These are phyloP conservation scores for Trichaptum fuscoviolaceum DNA, from an alignment of 768 basidiomycete genomes.

Conservation along the genomic window DNA sequence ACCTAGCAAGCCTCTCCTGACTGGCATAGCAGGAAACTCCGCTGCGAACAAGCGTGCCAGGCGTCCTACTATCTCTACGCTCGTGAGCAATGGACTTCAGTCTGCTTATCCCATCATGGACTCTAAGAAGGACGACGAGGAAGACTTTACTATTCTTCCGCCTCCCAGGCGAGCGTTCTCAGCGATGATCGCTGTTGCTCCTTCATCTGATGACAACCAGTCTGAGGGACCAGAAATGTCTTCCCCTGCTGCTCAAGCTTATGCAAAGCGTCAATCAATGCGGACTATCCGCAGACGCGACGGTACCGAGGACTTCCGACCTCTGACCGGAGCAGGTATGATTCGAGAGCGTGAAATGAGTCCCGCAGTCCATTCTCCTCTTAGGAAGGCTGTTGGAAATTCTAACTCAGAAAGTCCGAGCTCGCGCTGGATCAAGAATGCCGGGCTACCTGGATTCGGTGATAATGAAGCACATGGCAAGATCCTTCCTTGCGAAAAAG, in stretches of 20 bases:
- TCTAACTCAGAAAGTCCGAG: constrained; percentile 17
- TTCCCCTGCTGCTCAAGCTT: constrained; percentile 70
- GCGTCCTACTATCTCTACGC: constrained; percentile 62
- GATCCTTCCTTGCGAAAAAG: constrained; percentile 88
- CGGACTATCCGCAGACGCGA: constrained; percentile 77
- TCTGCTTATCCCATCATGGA: constrained; percentile 40
- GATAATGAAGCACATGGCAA: constrained; percentile 93
- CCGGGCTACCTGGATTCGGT: constrained; percentile 80
- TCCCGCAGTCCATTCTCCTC: neutral
- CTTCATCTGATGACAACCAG: constrained; percentile 49
- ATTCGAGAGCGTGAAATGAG: constrained; percentile 32
- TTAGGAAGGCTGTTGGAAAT: neutral
- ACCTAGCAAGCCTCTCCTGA: constrained; percentile 48
- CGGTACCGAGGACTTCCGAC: constrained; percentile 76
- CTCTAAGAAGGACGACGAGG: constrained; percentile 10
- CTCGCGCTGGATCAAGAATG: constrained; percentile 28
- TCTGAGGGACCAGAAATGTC: constrained; percentile 64
- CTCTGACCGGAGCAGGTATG: constrained; percentile 63
- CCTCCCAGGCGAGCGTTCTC: constrained; percentile 71
- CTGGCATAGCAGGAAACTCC: constrained; percentile 50
- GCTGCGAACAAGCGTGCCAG: constrained; percentile 51
- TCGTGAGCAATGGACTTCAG: constrained; percentile 40
- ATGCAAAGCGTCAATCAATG: constrained; percentile 69
- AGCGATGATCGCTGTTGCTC: constrained; percentile 50
- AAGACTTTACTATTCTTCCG: constrained; percentile 29